phyloP scores from a whole-genome alignment of 2,329 filamentous ascomycete genomes.

The Fusarium praegraminearum region DNA sequence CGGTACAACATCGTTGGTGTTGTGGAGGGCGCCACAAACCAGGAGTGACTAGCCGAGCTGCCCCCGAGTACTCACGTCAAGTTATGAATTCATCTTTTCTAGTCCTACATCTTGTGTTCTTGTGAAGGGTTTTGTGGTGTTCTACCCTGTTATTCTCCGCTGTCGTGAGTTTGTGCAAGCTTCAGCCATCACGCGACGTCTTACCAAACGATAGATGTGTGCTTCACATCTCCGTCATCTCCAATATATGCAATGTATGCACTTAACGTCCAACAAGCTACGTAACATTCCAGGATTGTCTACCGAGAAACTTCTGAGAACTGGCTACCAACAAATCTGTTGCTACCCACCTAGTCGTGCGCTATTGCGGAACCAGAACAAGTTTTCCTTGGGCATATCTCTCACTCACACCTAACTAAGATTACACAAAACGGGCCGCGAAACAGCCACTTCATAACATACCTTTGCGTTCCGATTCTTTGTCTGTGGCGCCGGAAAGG shows the following conservation, averaged over 20 bases:
- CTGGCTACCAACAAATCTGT: neutral
- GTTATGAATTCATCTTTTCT: slow-evolving; percentile 32
- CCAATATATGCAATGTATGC: neutral
- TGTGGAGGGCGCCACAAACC: slow-evolving; percentile 71
- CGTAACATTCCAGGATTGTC: neutral
- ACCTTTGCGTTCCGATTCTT: slow-evolving; percentile 4
- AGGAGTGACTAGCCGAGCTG: slow-evolving; percentile 53
- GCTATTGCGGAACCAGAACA: slow-evolving; percentile 8
- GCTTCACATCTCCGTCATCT: neutral
- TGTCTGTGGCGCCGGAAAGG: slow-evolving; percentile 10
- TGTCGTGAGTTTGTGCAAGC: slow-evolving; percentile 28
- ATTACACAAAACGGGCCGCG: slow-evolving; percentile 29
- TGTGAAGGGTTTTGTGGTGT: neutral
- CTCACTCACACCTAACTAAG: neutral
- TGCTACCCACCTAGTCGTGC: neutral
- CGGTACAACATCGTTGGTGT: slow-evolving; percentile 89
- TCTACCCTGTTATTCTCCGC: slow-evolving; percentile 37
- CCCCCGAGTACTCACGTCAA: slow-evolving; percentile 38
- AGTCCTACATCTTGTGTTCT: neutral
- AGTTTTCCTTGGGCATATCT: neutral
- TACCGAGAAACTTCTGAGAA: neutral
- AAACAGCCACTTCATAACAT: neutral
- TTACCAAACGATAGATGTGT: neutral
- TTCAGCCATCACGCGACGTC: neutral
- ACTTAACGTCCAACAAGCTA: neutral